A percentile compares a stretch with the other conserved stretches of the same genome.
These are phyloP conservation scores for Trichopus zeylanicus DNA, from an alignment of 116 monocot genomes.

Conservation along the genomic window DNA sequence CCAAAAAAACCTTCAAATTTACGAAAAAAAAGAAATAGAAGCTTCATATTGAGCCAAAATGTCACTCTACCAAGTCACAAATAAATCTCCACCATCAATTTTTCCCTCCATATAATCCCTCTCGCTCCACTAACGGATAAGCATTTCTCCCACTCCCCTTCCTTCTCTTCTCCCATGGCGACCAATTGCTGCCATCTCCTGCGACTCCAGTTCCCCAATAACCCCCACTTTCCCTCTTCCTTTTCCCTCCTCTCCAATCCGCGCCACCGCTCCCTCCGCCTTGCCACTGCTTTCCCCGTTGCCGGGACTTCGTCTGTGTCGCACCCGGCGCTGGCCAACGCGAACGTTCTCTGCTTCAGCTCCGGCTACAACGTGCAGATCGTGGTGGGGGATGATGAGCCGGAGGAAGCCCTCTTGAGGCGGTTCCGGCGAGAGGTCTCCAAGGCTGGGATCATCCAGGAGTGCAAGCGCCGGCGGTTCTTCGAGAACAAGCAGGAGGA, in stretches of 20 bases:
- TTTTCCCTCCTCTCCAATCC: not conserved
- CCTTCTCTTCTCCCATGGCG: not conserved
- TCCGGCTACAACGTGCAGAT: conserved; percentile 88
- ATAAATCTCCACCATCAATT: too few relatives aligned
- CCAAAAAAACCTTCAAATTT: too few relatives aligned
- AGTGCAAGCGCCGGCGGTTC: conserved; percentile 71
- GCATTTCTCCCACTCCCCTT: not conserved
- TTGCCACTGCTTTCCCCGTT: not conserved
- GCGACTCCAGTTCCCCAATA: not conserved
- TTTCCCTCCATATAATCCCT: not conserved
- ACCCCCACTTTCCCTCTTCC: not conserved
- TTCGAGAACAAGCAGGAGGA: conserved; percentile 73
- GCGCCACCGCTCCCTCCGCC: not conserved
- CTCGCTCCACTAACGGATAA: not conserved
- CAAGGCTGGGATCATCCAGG: conserved; percentile 71
- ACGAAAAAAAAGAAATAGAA: too few relatives aligned
- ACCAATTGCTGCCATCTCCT: not conserved
- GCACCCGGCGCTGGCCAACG: conserved; percentile 17
- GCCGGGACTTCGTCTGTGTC: not conserved
- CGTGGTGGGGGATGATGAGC: conserved; percentile 67
- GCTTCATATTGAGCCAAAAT: too few relatives aligned
- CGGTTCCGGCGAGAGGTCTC: conserved; percentile 80
- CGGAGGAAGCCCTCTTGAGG: conserved; percentile 59
- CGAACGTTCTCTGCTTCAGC: conserved; percentile 27
- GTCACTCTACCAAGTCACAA: too few relatives aligned